Conservation (phyloP, 2,329 filamentous ascomycete species). For the Seiridium unicorne region DNA sequence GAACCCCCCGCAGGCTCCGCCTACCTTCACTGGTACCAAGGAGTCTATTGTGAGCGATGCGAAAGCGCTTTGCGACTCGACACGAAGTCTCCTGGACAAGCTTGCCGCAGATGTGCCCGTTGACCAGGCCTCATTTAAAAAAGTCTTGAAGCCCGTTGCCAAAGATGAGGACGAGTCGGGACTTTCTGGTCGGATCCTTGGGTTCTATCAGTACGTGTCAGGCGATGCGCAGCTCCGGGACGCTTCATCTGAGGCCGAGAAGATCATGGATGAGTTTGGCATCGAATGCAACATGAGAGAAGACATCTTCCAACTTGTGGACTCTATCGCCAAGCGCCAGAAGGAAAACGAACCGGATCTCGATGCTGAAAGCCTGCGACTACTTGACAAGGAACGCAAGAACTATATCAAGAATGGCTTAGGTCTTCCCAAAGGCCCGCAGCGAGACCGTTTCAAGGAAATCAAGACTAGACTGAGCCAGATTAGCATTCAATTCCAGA, state of each 20-base stretch:
- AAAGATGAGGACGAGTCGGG: constrained; percentile 67
- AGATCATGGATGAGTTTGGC: constrained; percentile 71
- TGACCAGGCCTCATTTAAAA: constrained; percentile 51
- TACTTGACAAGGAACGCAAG: constrained; percentile 77
- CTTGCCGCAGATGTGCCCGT: constrained; percentile 61
- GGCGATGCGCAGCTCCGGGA: constrained; percentile 66
- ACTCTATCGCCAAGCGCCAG: constrained; percentile 56
- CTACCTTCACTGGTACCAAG: constrained; percentile 71
- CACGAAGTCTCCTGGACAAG: constrained; percentile 63
- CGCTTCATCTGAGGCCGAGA: constrained; percentile 74
- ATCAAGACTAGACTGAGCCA: constrained; percentile 79
- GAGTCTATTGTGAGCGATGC: constrained; percentile 67
- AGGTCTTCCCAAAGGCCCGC: constrained; percentile 64
- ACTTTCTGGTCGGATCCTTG: constrained; percentile 63
- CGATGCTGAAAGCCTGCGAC: constrained; percentile 67
- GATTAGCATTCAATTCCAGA: constrained; percentile 73
- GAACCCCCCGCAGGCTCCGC: constrained; percentile 75
- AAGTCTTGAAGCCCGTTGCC: constrained; percentile 65
- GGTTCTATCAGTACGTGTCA: constrained; percentile 80
- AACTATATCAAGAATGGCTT: constrained; percentile 76
- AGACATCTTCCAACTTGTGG: constrained; percentile 70
- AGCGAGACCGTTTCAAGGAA: constrained; percentile 80
- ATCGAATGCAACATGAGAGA: constrained; percentile 82
- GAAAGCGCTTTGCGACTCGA: constrained; percentile 62
- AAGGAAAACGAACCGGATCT: constrained; percentile 52